phyloP scores from a whole-genome alignment of 2,329 filamentous ascomycete genomes.

The Parafenestella ontariensis region DNA sequence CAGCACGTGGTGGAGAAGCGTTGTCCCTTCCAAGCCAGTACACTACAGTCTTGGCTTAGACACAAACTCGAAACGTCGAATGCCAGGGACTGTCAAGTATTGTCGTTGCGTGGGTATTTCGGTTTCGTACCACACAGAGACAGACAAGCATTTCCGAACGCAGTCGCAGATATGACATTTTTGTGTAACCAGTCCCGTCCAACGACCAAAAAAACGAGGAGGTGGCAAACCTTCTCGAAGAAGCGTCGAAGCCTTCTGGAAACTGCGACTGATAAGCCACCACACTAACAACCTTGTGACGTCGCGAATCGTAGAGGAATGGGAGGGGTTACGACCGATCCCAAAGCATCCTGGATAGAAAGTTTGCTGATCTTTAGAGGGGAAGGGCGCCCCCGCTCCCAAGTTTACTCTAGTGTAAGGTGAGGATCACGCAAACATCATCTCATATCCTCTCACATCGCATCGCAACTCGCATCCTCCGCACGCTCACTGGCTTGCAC shows the following conservation, averaged over 20 bases:
- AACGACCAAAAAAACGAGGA: neutral
- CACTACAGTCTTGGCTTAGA: neutral
- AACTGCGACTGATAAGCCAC: neutral
- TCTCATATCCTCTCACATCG: too few species aligned
- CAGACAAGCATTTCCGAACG: too few species aligned
- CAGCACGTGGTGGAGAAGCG: conserved; percentile 1
- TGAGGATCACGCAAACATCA: too few species aligned
- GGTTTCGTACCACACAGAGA: too few species aligned
- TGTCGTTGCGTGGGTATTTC: too few species aligned
- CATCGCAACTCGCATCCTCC: too few species aligned
- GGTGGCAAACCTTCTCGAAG: neutral
- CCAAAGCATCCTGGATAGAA: too few species aligned
- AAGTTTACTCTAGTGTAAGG: too few species aligned
- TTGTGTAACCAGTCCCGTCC: neutral
- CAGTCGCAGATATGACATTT: neutral
- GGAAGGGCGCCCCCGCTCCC: neutral
- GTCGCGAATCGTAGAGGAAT: neutral
- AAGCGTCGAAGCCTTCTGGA: neutral
- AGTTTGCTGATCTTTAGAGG: too few species aligned
- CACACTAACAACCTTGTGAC: neutral
- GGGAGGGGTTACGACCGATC: neutral
- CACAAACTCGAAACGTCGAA: too few species aligned
- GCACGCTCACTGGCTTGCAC: too few species aligned
- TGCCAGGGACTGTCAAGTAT: too few species aligned
- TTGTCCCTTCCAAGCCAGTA: neutral